Conservation (phyloP, 176 grass and related monocot species). For the Puya raimondii region DNA sequence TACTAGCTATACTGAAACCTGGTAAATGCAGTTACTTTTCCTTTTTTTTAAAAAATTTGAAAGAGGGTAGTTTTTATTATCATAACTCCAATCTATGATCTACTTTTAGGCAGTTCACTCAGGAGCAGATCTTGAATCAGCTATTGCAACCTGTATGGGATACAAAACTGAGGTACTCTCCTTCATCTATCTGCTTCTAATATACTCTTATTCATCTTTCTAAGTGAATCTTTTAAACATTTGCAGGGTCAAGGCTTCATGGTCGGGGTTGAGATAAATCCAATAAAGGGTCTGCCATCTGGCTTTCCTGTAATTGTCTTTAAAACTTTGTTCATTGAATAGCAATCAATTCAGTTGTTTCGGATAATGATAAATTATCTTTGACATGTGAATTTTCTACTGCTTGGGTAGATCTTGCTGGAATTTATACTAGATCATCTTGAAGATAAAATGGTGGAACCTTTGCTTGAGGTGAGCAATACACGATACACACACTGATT, state of each 20-base stretch:
- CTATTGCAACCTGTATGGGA: constrained; percentile 91
- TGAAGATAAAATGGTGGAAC: constrained; percentile 73
- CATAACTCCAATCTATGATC: neutral
- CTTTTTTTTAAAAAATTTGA: neutral
- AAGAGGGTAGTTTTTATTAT: neutral
- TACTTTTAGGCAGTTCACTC: constrained; percentile 86
- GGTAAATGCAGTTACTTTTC: constrained; percentile 5
- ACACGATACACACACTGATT: neutral
- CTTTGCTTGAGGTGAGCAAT: constrained; percentile 68
- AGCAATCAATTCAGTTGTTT: constrained; percentile 6
- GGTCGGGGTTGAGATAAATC: constrained; percentile 96
- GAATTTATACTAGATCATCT: constrained; percentile 84
- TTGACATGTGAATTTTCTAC: constrained; percentile 20
- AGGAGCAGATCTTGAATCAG: constrained; percentile 96
- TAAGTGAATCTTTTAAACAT: constrained; percentile 15
- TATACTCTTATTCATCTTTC: constrained; percentile 2
- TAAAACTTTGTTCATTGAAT: constrained; percentile 15
- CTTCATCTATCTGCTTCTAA: constrained; percentile 6
- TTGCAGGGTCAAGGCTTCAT: constrained; percentile 96
- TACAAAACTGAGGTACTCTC: constrained; percentile 76
- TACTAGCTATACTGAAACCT: neutral
- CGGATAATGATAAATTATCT: constrained; percentile 6
- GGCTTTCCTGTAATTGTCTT: constrained; percentile 79
- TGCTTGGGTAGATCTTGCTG: constrained; percentile 56
- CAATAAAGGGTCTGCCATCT: constrained; percentile 84